Percentiles rank a stretch among this genome's conserved stretches.
Conservation (phyloP, 202 grass and related monocot species). For the Eragrostis tef region DNA sequence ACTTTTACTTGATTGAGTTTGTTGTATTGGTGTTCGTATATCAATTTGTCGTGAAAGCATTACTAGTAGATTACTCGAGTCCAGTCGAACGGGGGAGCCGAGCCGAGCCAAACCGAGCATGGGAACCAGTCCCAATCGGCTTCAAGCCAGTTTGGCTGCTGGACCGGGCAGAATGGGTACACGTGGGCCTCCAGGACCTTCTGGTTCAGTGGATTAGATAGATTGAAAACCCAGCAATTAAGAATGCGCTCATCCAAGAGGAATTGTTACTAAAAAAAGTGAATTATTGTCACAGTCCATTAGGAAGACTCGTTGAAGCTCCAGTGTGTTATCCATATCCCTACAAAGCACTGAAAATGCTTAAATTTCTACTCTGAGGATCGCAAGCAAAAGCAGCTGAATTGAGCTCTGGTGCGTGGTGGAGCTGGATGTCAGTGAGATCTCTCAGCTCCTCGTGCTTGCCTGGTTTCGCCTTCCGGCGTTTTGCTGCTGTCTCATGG, state of each 20-base stretch:
- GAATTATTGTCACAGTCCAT: neutral
- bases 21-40: conserved; percentile 30
- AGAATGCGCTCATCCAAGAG: neutral
- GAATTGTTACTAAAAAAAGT: neutral
- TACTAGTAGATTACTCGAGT: conserved; percentile 21
- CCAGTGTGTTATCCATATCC: too few species aligned
- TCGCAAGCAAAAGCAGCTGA: neutral
- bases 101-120: neutral
- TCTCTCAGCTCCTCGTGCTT: neutral
- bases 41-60: conserved; percentile 40
- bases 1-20: conserved; percentile 4
- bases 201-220: conserved; percentile 23
- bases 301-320: too few species aligned
- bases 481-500: neutral
- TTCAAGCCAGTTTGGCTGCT: neutral
- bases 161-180: neutral
- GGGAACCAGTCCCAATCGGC: neutral
- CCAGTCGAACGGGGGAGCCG: neutral
- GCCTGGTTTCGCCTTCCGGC: neutral
- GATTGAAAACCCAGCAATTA: conserved; percentile 23
- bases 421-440: neutral
- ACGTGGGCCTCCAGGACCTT: conserved; percentile 34
- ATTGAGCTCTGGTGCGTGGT: too few species aligned
- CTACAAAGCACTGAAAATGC: too few species aligned
- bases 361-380: too few species aligned